Evolutionary conservation across 208 protist genomes (phyloP), one percentile per base, ranked within the genome.

Genomic region (Perkinsela sp.): DNA sequence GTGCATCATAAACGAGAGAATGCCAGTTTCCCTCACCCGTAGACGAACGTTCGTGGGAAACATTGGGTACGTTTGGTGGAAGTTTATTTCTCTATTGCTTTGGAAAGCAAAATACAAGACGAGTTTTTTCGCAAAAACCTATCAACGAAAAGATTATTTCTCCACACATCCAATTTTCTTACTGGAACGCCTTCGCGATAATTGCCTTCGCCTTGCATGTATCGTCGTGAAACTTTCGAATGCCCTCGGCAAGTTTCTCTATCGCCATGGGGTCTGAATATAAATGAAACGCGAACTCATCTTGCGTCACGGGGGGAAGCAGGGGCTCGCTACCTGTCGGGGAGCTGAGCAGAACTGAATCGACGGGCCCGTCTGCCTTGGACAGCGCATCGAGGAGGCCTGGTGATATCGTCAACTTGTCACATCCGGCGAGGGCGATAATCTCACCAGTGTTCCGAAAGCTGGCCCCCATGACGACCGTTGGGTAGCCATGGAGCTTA

Each of bases 201-300:
- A 79, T 75, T 2, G 69, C 65, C 73, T 88, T 83, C 1, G 96
- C 81, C 77, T 92, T 94, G 68, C 81, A 66, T 2, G 83, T 83
- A 75, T 97, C 94, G 66, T 76, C 80, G 57, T 84, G 75, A 80
- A 98, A 97, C 72, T 90, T 90, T 68, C 93, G 77, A 72, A 98
- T 96, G 68, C 95, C 95, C 72, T 97, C 93, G 30, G 89, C 69
- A 29, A 97, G 86, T 80, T 97, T 97, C 68, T 95, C 90, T n/a
- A 92, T 90, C 30, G 93, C 95, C 93, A 97, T 97, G n/a, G 79
- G 75, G 76, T 97, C 84, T 69, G 83, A 73, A 71, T 91, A 86
- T 72, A 84, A 76, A 73, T 84, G 80, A 67, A 80, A 92, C 31
- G 88, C 74, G 68, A 84, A 88, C 30, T 87, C 78, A 0, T 77